These are phyloP conservation scores for Yamadazyma philogaea DNA, from an alignment of 805 yeast genomes.

Conservation along the genomic window DNA sequence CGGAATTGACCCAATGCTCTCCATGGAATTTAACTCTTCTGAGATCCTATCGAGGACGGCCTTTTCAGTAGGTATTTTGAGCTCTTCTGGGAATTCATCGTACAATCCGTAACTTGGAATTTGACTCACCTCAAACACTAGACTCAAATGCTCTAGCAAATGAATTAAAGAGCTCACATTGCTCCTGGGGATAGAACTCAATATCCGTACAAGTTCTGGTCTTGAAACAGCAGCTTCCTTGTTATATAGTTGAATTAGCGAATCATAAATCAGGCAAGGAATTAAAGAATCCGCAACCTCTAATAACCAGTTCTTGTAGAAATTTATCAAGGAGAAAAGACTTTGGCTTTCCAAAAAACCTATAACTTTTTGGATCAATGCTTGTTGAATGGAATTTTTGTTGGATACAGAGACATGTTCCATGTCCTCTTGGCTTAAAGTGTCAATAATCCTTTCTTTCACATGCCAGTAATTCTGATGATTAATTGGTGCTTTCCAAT, in stretches of 20 bases:
- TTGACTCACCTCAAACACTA: constrained; percentile 20
- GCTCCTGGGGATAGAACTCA: constrained; percentile 37
- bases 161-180: constrained; percentile 36
- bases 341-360: constrained; percentile 11
- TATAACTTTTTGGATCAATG: constrained; percentile 20
- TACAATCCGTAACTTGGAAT: constrained; percentile 26
- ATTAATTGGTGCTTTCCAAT: constrained; percentile 32
- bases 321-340: constrained; percentile 22
- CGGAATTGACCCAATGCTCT: constrained; percentile 35
- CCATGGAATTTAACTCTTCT: constrained; percentile 32
- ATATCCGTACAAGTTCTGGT: constrained; percentile 22
- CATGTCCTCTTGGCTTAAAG: constrained; percentile 19
- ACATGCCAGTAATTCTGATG: constrained; percentile 34
- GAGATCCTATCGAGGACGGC: constrained; percentile 6
- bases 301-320: constrained; percentile 38
- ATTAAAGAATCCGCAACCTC: constrained; percentile 41
- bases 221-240: constrained; percentile 12
- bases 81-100: constrained; percentile 23
- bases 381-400: constrained; percentile 22
- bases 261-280: constrained; percentile 40
- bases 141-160: constrained; percentile 33
- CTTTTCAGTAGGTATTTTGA: constrained; percentile 4
- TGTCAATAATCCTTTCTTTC: constrained; percentile 27
- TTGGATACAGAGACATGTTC: constrained; percentile 10
- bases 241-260: constrained; percentile 14